phyloP scores from a whole-genome alignment of 805 yeast species.

The Candida ascalaphidarum region DNA sequence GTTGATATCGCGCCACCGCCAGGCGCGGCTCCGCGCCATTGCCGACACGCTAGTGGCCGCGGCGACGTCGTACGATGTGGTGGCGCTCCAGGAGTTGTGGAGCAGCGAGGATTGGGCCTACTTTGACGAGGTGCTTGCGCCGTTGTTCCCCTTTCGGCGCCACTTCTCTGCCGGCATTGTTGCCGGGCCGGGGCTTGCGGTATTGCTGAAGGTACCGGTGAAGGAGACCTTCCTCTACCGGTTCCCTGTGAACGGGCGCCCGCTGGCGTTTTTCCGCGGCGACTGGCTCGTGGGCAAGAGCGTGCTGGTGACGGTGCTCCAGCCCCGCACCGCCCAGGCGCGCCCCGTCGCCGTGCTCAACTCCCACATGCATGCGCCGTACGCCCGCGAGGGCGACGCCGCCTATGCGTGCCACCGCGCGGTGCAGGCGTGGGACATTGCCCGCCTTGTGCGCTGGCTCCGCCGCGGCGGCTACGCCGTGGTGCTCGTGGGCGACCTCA shows the following conservation, averaged over 20 bases:
- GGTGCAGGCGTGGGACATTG: constrained; percentile 94
- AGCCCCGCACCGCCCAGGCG: constrained; percentile 37
- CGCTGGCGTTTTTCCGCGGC: constrained; percentile 88
- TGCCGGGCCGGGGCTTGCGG: constrained; percentile 88
- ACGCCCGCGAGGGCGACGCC: constrained; percentile 74
- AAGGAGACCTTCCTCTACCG: constrained; percentile 69
- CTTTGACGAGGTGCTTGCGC: constrained; percentile 37
- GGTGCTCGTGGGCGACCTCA: constrained; percentile 87
- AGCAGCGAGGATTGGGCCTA: constrained; percentile 74
- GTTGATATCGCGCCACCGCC: constrained; percentile 65
- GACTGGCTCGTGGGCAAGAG: constrained; percentile 97
- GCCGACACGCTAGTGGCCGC: constrained; percentile 51
- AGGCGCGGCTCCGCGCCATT: constrained; percentile 60
- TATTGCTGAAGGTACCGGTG: constrained; percentile 79
- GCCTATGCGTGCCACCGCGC: constrained; percentile 86
- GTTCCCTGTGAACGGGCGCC: constrained; percentile 90
- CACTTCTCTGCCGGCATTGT: constrained; percentile 76
- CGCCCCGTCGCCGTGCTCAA: constrained; percentile 71
- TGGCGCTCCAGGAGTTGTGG: constrained; percentile 97
- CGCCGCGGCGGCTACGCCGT: constrained; percentile 74
- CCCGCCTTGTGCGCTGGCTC: constrained; percentile 54
- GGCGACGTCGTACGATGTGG: constrained; percentile 54
- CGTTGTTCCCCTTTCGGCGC: constrained; percentile 54
- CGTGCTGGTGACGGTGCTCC: constrained; percentile 61
- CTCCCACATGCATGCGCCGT: constrained; percentile 98